Evolutionary conservation across 2,329 filamentous ascomycete genomes (phyloP), one percentile per base, ranked within the genome.

Genomic region (Gyromitra esculenta): DNA sequence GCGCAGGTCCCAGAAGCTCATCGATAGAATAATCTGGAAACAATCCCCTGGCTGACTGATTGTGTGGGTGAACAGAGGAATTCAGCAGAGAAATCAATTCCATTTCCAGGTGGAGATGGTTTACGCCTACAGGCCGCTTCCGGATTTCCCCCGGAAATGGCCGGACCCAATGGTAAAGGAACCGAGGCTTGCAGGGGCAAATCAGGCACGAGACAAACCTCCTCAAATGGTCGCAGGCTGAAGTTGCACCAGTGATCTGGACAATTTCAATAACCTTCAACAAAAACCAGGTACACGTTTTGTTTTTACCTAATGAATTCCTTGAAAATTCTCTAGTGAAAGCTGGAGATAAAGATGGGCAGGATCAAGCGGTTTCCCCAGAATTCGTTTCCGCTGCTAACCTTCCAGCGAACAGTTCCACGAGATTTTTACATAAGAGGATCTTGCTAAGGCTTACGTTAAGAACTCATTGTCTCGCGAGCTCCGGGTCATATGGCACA

Each of bases 121-220:
- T 15, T n/a, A 18, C 52, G 70, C 63, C 15, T 15, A 18, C 54
- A 71, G 67, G 63, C 63, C 21, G 25, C 43, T 60, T 25, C 37
- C 71, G 54, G 54, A 35, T 35, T n/a, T 62, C 8, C 68, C 4
- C 21, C 59, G 68, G 68, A 52, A 65, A 8, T 48, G 68, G 21
- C 68, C 68, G 68, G n/a, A 11, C 5, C 13, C 18, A 13, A 15
- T 15, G 31, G 31, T 54, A 25, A 37, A n/a, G 52, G 52, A 54
- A 37, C 71, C 71, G 71, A 68, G 71, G 71, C 15, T 52, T n/a
- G n/a, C 21, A 37, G 56, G 21, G n/a, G 21, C 59, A 21, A 37
- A 9, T 13, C 13, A 50, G 13, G 13, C 25, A 71, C 45, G 18
- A 45, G 31, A 57, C 37, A 39, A 18, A 3, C 56, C 31, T 66